Conservation (phyloP, 2,329 filamentous ascomycete genomes). For the Biscogniauxia mediterranea region DNA sequence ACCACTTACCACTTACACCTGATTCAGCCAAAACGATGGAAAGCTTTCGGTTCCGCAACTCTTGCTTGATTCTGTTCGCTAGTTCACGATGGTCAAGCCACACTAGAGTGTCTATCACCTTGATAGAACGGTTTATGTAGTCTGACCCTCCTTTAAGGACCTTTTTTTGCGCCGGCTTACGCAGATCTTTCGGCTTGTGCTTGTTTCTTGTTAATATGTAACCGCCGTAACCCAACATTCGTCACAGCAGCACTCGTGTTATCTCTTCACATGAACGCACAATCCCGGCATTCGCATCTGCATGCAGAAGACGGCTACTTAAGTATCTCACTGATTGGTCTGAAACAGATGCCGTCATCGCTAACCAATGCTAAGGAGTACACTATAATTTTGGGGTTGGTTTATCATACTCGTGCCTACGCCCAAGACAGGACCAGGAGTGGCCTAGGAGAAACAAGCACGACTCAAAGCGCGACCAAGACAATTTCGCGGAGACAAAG, state of each 20-base stretch:
- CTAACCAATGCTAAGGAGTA: too few species aligned
- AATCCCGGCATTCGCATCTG: too few species aligned
- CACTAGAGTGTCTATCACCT: not conserved
- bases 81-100: not conserved
- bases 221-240: not conserved
- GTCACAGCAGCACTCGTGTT: not conserved
- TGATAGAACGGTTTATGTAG: not conserved
- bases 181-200: not conserved
- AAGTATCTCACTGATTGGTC: not conserved
- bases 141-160: not conserved
- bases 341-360: too few species aligned
- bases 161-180: not conserved
- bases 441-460: too few species aligned
- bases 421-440: too few species aligned
- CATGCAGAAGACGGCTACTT: too few species aligned
- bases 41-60: not conserved
- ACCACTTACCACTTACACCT: not conserved
- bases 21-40: not conserved
- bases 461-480: too few species aligned
- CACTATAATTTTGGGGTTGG: too few species aligned
- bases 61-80: not conserved
- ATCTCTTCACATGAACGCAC: not conserved
- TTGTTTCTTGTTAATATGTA: not conserved
- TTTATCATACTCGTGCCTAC: too few species aligned
- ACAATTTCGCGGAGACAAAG: too few species aligned